These are phyloP conservation scores for Epichloe typhina DNA, from an alignment of 2,329 filamentous ascomycete species.

Conservation along the genomic window DNA sequence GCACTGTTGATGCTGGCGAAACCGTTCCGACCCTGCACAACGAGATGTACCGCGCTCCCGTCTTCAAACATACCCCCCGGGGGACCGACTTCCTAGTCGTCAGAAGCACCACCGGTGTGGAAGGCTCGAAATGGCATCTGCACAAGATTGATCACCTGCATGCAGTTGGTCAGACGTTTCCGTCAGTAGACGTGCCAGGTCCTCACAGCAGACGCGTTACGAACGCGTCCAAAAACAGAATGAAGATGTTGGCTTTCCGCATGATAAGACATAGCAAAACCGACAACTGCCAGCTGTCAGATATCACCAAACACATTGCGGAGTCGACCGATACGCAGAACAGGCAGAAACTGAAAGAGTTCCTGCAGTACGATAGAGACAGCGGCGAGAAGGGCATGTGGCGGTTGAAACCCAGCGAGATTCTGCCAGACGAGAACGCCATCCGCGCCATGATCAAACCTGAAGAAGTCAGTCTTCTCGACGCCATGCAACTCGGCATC, in stretches of 20 bases:
- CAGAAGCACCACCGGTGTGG: slow-evolving; percentile 63
- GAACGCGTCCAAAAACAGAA: slow-evolving; percentile 88
- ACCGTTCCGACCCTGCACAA: slow-evolving; percentile 87
- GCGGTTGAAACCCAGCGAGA: slow-evolving; percentile 61
- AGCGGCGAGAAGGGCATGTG: slow-evolving; percentile 58
- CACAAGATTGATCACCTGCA: slow-evolving; percentile 85
- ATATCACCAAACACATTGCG: slow-evolving; percentile 83
- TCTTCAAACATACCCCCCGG: slow-evolving; percentile 75
- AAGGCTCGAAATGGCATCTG: slow-evolving; percentile 70
- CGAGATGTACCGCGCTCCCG: slow-evolving; percentile 84
- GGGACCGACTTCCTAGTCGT: slow-evolving; percentile 76
- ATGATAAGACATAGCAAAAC: slow-evolving; percentile 67
- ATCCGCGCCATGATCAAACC: slow-evolving; percentile 85
- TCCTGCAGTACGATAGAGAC: slow-evolving; percentile 81
- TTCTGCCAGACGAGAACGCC: slow-evolving; percentile 64
- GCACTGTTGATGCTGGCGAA: slow-evolving; percentile 82
- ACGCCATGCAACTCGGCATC: slow-evolving; percentile 92
- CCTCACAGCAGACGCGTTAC: slow-evolving; percentile 92
- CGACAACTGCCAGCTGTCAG: slow-evolving; percentile 58
- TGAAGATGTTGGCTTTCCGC: slow-evolving; percentile 91
- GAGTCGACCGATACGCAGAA: slow-evolving; percentile 93
- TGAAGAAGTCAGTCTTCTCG: slow-evolving; percentile 86
- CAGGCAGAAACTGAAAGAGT: slow-evolving; percentile 92
- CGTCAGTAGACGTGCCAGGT: slow-evolving; percentile 81
- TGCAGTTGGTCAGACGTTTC: slow-evolving; percentile 85